phyloP scores from a whole-genome alignment of 2,329 filamentous ascomycete genomes.

The Cordyceps javanica region DNA sequence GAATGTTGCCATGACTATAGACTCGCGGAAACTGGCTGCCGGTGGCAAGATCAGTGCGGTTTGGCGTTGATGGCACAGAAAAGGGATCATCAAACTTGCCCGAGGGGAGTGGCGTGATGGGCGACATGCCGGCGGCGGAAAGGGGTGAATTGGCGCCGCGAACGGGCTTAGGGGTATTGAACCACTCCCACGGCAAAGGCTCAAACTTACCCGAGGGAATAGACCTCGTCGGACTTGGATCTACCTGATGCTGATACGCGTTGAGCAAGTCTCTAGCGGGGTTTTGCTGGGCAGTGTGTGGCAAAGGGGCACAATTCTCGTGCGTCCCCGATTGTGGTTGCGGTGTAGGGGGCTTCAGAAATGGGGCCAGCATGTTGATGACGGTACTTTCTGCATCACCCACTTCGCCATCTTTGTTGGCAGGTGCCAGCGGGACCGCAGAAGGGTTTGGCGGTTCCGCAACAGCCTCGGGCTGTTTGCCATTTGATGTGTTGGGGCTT shows the following conservation, averaged over 20 bases:
- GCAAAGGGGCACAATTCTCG: slow-evolving; percentile 38
- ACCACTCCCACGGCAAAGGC: slow-evolving; percentile 46
- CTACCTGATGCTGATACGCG: slow-evolving; percentile 24
- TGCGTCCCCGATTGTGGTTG: slow-evolving; percentile 27
- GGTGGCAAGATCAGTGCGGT: background rate
- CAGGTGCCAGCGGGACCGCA: background rate
- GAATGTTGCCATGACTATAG: slow-evolving; percentile 14
- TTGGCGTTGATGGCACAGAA: background rate
- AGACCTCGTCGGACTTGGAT: slow-evolving; percentile 24
- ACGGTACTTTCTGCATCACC: slow-evolving; percentile 34
- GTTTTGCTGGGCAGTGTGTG: slow-evolving; percentile 44
- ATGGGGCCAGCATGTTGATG: slow-evolving; percentile 42
- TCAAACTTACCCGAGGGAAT: slow-evolving; percentile 27
- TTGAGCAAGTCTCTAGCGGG: slow-evolving; percentile 47
- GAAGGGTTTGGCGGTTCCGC: background rate
- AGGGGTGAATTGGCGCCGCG: slow-evolving; percentile 6
- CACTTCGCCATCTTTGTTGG: slow-evolving; percentile 18
- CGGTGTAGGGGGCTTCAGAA: slow-evolving; percentile 40
- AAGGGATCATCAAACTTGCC: slow-evolving; percentile 11
- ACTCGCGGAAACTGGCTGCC: slow-evolving; percentile 4
- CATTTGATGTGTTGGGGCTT: background rate
- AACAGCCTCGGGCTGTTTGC: background rate
- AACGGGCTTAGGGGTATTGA: slow-evolving; percentile 31
- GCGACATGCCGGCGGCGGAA: slow-evolving; percentile 7
- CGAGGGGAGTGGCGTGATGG: background rate